Evolutionary conservation across 2,329 filamentous ascomycete genomes (phyloP).

Genomic region (Sodiomyces alkalinus): DNA sequence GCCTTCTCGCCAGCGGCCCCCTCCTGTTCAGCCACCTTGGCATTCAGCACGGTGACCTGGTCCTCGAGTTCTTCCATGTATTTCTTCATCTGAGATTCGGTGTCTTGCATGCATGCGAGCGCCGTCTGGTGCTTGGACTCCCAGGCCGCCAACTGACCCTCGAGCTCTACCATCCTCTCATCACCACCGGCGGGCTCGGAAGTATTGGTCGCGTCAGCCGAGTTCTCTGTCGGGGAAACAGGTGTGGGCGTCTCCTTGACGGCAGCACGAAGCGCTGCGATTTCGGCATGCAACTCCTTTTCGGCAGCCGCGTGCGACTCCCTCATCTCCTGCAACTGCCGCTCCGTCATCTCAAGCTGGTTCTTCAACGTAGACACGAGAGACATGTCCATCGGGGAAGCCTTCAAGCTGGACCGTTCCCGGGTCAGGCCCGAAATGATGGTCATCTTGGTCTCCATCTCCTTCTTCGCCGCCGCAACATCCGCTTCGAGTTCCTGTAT

Average conservation of each 20-base stretch:
- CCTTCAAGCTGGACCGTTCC: constrained; percentile 79
- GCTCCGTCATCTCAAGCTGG: constrained; percentile 77
- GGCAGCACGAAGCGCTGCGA: constrained; percentile 50
- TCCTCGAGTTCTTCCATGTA: constrained; percentile 61
- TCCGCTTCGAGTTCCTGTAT: constrained; percentile 84
- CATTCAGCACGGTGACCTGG: constrained; percentile 37
- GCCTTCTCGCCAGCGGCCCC: constrained; percentile 23
- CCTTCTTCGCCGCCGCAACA: constrained; percentile 69
- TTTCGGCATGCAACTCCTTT: constrained; percentile 54
- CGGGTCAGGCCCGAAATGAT: constrained; percentile 90
- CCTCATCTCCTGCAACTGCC: constrained; percentile 58
- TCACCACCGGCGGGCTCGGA: constrained; percentile 9
- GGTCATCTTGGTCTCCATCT: constrained; percentile 93
- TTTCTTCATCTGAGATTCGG: constrained; percentile 55
- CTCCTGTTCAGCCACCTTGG: constrained; percentile 28
- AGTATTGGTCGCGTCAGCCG: constrained; percentile 12
- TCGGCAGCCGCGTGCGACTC: constrained; percentile 61
- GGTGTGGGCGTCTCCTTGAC: constrained; percentile 20
- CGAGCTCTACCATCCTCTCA: constrained; percentile 47
- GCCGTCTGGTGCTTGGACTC: constrained; percentile 59
- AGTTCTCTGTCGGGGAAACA: constrained; percentile 3
- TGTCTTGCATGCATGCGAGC: constrained; percentile 54
- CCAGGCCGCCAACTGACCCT: constrained; percentile 60
- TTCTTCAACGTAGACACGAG: constrained; percentile 77
- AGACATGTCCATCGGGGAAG: constrained; percentile 75